Evolutionary conservation across 2,329 filamentous ascomycete genomes (phyloP).

Genomic region (Neonectria punicea): DNA sequence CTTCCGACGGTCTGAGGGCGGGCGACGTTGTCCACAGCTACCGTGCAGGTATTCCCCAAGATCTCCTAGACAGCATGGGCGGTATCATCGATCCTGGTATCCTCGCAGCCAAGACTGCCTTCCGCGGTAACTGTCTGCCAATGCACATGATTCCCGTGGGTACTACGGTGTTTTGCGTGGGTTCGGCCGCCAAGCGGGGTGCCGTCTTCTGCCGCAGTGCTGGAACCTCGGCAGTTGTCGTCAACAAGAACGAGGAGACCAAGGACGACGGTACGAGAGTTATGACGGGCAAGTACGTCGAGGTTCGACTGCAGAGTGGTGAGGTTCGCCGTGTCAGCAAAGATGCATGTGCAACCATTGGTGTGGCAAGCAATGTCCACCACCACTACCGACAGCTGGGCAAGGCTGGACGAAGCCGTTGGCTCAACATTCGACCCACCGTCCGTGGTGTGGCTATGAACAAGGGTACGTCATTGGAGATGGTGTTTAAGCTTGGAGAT

Average conservation of each 20-base stretch:
- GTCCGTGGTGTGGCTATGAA: slow-evolving; percentile 99
- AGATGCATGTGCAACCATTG: slow-evolving; percentile 94
- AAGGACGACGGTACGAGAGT: slow-evolving; percentile 67
- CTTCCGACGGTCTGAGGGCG: slow-evolving; percentile 91
- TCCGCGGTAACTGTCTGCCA: slow-evolving; percentile 93
- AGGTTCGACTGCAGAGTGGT: slow-evolving; percentile 88
- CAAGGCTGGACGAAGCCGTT: slow-evolving; percentile 92
- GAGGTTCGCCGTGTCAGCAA: slow-evolving; percentile 90
- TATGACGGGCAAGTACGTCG: slow-evolving; percentile 81
- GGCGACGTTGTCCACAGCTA: slow-evolving; percentile 95
- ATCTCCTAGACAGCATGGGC: slow-evolving; percentile 91
- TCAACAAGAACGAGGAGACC: slow-evolving; percentile 86
- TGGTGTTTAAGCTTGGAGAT: not conserved
- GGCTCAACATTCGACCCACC: slow-evolving; percentile 93
- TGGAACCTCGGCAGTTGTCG: slow-evolving; percentile 88
- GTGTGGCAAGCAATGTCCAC: slow-evolving; percentile 92
- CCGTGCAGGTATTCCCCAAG: slow-evolving; percentile 85
- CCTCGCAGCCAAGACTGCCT: slow-evolving; percentile 91
- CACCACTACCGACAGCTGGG: slow-evolving; percentile 91
- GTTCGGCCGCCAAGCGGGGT: slow-evolving; percentile 75
- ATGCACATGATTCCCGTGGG: slow-evolving; percentile 96
- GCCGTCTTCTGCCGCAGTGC: slow-evolving; percentile 96
- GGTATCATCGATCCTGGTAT: slow-evolving; percentile 94
- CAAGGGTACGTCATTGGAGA: slow-evolving; percentile 70
- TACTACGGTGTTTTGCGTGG: slow-evolving; percentile 92